Evolutionary conservation across 495 filamentous ascomycete species (phyloP).

Genomic region (Daldinia loculata): DNA sequence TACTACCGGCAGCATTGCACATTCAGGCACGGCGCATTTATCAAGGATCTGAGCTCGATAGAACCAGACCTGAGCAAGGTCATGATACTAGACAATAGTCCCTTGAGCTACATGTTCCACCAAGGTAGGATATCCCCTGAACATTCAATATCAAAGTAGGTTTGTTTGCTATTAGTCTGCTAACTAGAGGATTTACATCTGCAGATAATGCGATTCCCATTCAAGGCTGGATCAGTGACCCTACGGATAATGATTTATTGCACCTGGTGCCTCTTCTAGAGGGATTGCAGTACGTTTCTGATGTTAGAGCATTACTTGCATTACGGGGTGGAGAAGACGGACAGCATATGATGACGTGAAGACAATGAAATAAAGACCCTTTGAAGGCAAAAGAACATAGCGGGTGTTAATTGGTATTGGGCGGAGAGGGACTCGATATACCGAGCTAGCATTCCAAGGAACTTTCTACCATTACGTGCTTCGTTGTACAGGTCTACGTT

Average conservation of each 20-base stretch:
- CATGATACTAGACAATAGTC: conserved; percentile 98
- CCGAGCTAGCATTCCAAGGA: conserved; percentile 31
- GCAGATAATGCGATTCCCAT: conserved; percentile 94
- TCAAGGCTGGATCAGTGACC: conserved; percentile 92
- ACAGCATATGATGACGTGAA: conserved; percentile 56
- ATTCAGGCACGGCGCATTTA: conserved; percentile 91
- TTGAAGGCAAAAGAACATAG: conserved; percentile 33
- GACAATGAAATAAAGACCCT: conserved; percentile 21
- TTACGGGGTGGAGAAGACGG: conserved; percentile 83
- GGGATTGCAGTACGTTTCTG: conserved; percentile 93
- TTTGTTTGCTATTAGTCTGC: conserved; percentile 18
- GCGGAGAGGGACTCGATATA: conserved; percentile 31
- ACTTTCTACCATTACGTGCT: conserved; percentile 23
- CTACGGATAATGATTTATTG: conserved; percentile 87
- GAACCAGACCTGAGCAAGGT: conserved; percentile 96
- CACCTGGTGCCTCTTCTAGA: conserved; percentile 94
- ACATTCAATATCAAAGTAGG: conserved; percentile 1
- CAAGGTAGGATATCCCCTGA: conserved; percentile 70
- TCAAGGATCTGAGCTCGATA: conserved; percentile 95
- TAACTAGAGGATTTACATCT: conserved; percentile 20
- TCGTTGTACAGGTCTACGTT: conserved; percentile 26
- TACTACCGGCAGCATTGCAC: conserved; percentile 98
- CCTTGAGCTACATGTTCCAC: conserved; percentile 98
- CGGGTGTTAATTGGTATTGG: conserved; percentile 38
- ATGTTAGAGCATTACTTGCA: conserved; percentile 88